Evolutionary conservation across 2,329 filamentous ascomycete genomes (phyloP).

Genomic region (Proliferodiscus dingleyae): DNA sequence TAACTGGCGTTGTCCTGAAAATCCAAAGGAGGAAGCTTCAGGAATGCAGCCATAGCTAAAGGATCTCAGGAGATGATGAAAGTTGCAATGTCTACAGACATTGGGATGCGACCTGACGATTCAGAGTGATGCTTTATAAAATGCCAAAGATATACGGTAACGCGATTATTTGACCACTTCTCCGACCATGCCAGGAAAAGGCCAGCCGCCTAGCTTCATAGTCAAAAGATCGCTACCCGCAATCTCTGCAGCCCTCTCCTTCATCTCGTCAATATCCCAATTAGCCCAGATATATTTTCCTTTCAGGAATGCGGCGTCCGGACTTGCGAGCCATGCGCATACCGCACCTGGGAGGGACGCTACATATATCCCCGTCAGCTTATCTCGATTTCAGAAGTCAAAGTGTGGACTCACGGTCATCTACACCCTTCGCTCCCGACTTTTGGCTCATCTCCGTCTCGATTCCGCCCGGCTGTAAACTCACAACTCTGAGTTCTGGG

Average conservation of each 20-base stretch:
- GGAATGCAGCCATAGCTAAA: no score
- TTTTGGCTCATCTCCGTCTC: conserved; percentile 5
- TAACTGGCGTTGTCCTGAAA: no score
- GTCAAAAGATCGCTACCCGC: not conserved
- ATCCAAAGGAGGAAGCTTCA: no score
- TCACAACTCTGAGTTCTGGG: conserved; percentile 34
- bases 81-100: no score
- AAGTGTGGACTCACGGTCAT: conserved; percentile 1
- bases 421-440: not conserved
- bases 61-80: no score
- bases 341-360: conserved; percentile 19
- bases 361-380: not conserved
- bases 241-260: conserved; percentile 25
- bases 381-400: not conserved
- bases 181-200: not conserved
- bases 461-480: conserved; percentile 39
- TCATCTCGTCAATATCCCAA: conserved; percentile 48
- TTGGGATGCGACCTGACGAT: no score
- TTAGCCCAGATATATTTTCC: conserved; percentile 43
- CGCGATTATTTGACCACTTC: no score
- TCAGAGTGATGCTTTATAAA: no score
- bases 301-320: conserved; percentile 42
- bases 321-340: conserved; percentile 18
- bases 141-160: no score
- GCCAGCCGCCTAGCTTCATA: not conserved